Percentiles rank a stretch among this genome's conserved stretches.
Evolutionary conservation across 2,329 filamentous ascomycete genomes (phyloP).

Genomic region (Fusarium pseudograminearum): DNA sequence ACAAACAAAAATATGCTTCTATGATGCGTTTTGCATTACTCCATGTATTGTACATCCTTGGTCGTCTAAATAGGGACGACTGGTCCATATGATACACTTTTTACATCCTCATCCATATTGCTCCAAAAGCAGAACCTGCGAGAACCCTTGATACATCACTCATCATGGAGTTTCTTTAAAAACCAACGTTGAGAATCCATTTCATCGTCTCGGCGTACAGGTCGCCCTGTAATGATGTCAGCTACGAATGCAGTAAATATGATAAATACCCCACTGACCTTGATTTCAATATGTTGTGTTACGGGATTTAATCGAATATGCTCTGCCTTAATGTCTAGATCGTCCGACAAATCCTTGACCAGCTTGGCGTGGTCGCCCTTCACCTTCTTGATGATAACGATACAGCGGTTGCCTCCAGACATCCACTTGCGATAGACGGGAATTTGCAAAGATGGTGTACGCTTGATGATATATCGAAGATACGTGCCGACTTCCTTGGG

Average conservation of each 20-base stretch:
- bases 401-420: constrained; percentile 78
- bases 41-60: constrained; percentile 49
- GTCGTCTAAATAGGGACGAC: constrained; percentile 36
- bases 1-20: constrained; percentile 43
- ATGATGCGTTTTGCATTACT: constrained; percentile 46
- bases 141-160: background rate
- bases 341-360: constrained; percentile 70
- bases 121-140: background rate
- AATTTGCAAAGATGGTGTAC: constrained; percentile 77
- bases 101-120: constrained; percentile 24
- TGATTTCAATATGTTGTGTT: constrained; percentile 81
- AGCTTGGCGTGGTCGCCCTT: constrained; percentile 77
- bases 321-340: constrained; percentile 67
- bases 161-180: constrained; percentile 43
- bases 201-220: constrained; percentile 47
- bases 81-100: constrained; percentile 48
- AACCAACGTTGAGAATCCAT: constrained; percentile 53
- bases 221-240: constrained; percentile 49
- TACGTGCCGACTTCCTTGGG: constrained; percentile 46
- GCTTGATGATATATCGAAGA: constrained; percentile 75
- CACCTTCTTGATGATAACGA: constrained; percentile 82
- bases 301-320: constrained; percentile 67
- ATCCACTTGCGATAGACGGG: constrained; percentile 82
- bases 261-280: constrained; percentile 60
- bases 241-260: constrained; percentile 1